Percentiles rank a stretch among this genome's conserved stretches.
Conservation (phyloP, 2,329 filamentous ascomycete genomes). For the Sclerotinia nivalis region DNA sequence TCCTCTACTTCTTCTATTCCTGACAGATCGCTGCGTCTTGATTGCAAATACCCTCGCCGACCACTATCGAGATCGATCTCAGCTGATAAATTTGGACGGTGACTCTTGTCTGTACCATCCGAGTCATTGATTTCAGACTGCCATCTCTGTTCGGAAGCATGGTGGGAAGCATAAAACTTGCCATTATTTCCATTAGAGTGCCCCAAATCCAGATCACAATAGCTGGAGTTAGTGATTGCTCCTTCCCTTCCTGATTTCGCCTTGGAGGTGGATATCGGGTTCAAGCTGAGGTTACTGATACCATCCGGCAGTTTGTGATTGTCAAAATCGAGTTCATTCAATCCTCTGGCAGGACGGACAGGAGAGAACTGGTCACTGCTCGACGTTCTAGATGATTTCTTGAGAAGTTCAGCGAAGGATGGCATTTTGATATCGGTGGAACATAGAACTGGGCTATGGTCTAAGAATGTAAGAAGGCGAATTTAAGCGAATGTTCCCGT, state of each 20-base stretch:
- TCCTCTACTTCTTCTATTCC: neutral
- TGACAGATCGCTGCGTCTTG: neutral
- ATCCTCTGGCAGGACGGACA: neutral
- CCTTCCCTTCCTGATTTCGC: neutral
- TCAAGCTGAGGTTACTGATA: neutral
- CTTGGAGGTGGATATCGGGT: neutral
- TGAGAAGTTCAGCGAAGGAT: neutral
- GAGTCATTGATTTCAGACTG: neutral
- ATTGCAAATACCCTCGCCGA: neutral
- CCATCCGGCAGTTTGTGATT: neutral
- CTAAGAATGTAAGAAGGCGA: no score
- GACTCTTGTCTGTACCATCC: no score
- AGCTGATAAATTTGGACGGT: neutral
- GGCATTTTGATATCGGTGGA: neutral
- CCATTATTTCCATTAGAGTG: neutral
- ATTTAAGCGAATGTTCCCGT: neutral
- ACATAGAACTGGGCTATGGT: neutral
- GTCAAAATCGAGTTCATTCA: neutral
- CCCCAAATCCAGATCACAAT: neutral
- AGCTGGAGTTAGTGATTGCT: neutral
- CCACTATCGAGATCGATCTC: neutral
- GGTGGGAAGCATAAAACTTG: neutral
- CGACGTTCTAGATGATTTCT: neutral
- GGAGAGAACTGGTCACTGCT: neutral
- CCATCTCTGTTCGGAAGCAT: neutral